phyloP scores from a whole-genome alignment of 768 basidiomycete genomes.

The Suillus variegatus region DNA sequence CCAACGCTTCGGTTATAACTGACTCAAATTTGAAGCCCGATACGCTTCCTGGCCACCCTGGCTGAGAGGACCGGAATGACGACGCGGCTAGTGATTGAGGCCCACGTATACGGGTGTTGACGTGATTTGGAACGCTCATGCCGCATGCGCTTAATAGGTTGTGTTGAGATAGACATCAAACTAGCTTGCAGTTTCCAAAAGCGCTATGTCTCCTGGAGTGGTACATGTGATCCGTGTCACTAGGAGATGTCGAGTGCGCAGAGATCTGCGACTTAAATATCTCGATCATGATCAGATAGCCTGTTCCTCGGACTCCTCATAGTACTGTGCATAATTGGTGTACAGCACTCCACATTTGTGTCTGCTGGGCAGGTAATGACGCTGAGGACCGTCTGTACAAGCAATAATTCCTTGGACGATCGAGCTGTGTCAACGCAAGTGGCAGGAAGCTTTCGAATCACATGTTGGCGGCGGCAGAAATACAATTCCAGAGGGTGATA shows the following conservation, averaged over 20 bases:
- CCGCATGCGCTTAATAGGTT: slow-evolving; percentile 1
- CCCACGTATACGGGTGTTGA: slow-evolving; percentile 1
- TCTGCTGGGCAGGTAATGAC: neutral
- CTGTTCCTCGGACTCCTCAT: neutral
- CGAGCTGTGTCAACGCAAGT: neutral
- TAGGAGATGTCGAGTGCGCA: neutral
- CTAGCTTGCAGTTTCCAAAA: neutral
- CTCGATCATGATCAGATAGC: neutral
- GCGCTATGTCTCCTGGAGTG: neutral
- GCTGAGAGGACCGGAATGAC: neutral
- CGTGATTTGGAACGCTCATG: slow-evolving; percentile 1
- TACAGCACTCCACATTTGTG: neutral
- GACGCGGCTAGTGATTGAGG: neutral
- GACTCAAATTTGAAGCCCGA: neutral
- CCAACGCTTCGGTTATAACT: neutral
- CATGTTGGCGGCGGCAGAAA: neutral
- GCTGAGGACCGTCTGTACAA: neutral
- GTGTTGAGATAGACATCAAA: neutral
- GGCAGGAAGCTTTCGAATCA: neutral
- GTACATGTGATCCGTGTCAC: neutral
- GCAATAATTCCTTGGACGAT: neutral
- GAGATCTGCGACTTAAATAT: neutral
- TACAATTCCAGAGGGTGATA: neutral
- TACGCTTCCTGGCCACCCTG: neutral
- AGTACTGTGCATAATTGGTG: neutral